Evolutionary conservation across 2,329 filamentous ascomycete species (phyloP), one percentile per base, ranked within the genome.

Genomic region (Ophiostoma piceae): DNA sequence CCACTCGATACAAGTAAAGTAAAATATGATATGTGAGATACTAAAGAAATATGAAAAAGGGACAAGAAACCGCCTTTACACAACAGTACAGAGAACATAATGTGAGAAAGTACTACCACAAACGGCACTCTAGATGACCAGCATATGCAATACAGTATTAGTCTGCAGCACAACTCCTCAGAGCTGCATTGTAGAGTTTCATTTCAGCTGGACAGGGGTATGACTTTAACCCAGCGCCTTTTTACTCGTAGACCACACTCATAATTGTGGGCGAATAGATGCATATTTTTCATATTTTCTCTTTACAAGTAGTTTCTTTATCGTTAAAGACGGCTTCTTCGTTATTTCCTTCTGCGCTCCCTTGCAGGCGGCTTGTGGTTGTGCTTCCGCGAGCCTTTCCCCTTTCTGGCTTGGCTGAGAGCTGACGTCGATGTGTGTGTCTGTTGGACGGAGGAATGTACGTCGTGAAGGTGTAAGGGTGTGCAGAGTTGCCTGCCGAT

Each of bases 171-270:
- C n/a, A 26, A 62, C n/a, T 67, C 35, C 11, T 70, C 47, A n/a
- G 32, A 62, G 26, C 26, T 69, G 68, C 68, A 67, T 69, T 14
- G 4, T 19, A 66, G 22, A 68, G 67, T 71, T n/a, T 69, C 71
- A 69, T 70, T 70, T 70, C 67, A 69, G 69, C 71, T 69, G 64
- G 71, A 70, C 71, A 72, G 65, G 71, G 71, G 67, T 68, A 16
- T 37, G 60, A 19, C 32, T n/a, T n/a, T 35, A 57, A 26, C 8
- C 47, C 51, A 11, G n/a, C 51, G 8, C 51, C 3, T 12, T 57
- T 12, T 14, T 57, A 26, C 35, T 35, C 26, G 26, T 29, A 29
- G 26, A 29, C 26, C 26, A 29, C 26, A 29, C 26, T 29, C 26
- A 29, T 57, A 57, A 57, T 57, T 57, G 51, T 41, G 51, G 51